phyloP scores from a whole-genome alignment of 2,329 filamentous ascomycete species.

The Phoma sp. region DNA sequence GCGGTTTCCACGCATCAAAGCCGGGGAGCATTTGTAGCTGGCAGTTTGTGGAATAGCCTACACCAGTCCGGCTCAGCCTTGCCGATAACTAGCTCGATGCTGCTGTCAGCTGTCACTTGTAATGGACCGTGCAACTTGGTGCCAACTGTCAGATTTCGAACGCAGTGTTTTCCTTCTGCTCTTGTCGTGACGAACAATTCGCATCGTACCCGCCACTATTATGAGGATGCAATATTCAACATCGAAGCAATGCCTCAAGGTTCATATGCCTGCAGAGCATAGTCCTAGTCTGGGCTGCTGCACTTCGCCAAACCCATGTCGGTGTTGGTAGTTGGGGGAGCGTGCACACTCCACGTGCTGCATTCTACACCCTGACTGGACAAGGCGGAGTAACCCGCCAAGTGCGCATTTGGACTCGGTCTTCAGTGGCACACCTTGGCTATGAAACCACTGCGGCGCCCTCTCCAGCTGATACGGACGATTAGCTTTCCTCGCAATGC shows the following conservation, averaged over 20 bases:
- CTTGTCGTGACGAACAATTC: no score
- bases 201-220: no score
- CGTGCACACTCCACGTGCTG: conserved; percentile 18
- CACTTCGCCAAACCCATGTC: conserved; percentile 15
- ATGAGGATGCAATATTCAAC: not conserved
- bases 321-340: conserved; percentile 8
- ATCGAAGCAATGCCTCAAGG: not conserved
- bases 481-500: conserved; percentile 26
- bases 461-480: conserved; percentile 25
- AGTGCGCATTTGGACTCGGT: conserved; percentile 24
- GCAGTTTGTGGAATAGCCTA: not conserved
- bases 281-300: conserved; percentile 11
- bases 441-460: conserved; percentile 20
- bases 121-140: not conserved
- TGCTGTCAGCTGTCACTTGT: not conserved
- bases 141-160: not conserved
- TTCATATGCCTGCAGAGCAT: conserved; percentile 7
- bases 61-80: not conserved
- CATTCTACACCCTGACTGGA: conserved; percentile 27
- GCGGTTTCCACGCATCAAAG: not conserved
- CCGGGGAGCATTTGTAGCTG: not conserved
- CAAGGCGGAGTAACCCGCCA: conserved; percentile 21
- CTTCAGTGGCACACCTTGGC: conserved; percentile 31
- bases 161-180: not conserved
- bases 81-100: not conserved